These are phyloP conservation scores for Globisporangium splendens DNA, from an alignment of 352 stramenopile genomes.

Conservation along the genomic window DNA sequence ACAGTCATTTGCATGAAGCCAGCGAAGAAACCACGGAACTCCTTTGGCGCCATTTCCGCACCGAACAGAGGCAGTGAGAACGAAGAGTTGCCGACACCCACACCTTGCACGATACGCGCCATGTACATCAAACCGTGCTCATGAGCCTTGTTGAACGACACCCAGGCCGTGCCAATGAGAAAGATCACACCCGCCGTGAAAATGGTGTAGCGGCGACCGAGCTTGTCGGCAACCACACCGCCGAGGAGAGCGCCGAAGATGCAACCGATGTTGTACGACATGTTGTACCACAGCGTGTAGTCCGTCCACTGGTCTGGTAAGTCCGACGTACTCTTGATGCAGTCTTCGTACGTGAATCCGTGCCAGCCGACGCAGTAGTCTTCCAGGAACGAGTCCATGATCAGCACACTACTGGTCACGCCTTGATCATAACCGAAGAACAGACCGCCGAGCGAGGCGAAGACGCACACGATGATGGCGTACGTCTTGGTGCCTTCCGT, in stretches of 20 bases:
- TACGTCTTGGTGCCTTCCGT: no score
- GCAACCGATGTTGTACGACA: constrained; percentile 33
- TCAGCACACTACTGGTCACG: no score
- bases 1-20: constrained; percentile 40
- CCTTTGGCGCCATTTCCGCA: constrained; percentile 31
- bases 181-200: constrained; percentile 32
- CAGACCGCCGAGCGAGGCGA: no score
- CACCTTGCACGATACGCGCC: constrained; percentile 28
- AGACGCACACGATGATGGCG: no score
- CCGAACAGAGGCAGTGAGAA: constrained; percentile 33
- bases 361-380: constrained; percentile 38
- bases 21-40: constrained; percentile 29
- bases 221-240: no score
- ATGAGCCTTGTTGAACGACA: constrained; percentile 22
- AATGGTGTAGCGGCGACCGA: no score
- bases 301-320: constrained; percentile 25
- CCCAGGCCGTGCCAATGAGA: constrained; percentile 28
- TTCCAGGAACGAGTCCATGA: constrained; percentile 36
- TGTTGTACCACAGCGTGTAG: constrained; percentile 35
- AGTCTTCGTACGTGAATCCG: constrained; percentile 26
- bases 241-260: constrained; percentile 28
- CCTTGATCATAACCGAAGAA: no score
- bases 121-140: constrained; percentile 23
- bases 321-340: constrained; percentile 15
- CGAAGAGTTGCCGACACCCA: constrained; percentile 33